Evolutionary conservation across 208 protist species (phyloP), one percentile per base, ranked within the genome.

Genomic region (Wallacemonas collosoma): DNA sequence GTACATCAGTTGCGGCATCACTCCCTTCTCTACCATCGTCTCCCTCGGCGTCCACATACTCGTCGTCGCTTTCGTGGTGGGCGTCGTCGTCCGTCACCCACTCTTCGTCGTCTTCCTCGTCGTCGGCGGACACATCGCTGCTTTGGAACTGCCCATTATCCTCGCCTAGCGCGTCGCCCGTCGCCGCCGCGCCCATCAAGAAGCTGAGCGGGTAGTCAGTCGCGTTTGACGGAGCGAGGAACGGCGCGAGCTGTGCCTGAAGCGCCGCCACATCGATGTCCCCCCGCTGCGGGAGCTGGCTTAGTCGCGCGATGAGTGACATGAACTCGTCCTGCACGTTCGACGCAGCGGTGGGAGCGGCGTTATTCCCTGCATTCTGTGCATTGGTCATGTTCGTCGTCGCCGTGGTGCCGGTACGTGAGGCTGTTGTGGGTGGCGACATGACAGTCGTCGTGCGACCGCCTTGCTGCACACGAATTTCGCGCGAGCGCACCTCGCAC

Each of bases 401-500:
- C 45, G 45, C 45, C 6, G 45, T 12, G 45, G 45, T 50, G 8
- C 45, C 45, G 45, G 45, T 26, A 26, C 26, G 45, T 12, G 45
- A 11, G 17, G 56, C 15, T n/a, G 0, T 5, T 17, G 15, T 14
- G 17, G 47, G 15, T 38, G 47, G 11, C 51, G 62, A 17, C 50
- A 73, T 68, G 47, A 81, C 35, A 36, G 77, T 76, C 26, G 76
- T 48, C 3, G 66, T 69, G n/a, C 71, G 82, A 11, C 72, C 67
- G 12, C 85, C 82, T 47, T 85, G 75, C 45, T 85, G 80, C 39
- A 86, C 71, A 7, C 80, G 77, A 15, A 85, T 45, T 11, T 51
- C 50, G 12, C 75, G 61, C 0, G 71, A 66, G 14, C 76, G 77
- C 69, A 91, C 75, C 74, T 95, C 84, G 72, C 83, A 87, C n/a